Evolutionary conservation across 2,329 filamentous ascomycete genomes (phyloP), one percentile per base, ranked within the genome.

Genomic region (Teratosphaeria destructans): DNA sequence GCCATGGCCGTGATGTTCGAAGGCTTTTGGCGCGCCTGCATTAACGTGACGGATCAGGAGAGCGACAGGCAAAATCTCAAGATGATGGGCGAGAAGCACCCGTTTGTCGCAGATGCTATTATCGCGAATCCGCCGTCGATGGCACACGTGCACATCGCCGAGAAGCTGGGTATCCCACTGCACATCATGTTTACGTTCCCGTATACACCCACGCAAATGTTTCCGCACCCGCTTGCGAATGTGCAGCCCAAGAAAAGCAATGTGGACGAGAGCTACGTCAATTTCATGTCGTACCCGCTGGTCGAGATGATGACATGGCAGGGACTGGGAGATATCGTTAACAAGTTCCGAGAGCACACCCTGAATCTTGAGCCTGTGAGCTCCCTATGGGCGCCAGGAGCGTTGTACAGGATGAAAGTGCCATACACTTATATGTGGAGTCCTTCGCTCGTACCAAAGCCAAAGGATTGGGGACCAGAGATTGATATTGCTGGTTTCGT

Each of bases 71-170:
- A 77, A 12, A 88, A 86, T 65, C 67, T 82, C 34, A 85, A 83
- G 68, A 83, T 87, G 81, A 84, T 88, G 81, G 83, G 81, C 0
- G 72, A 79, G 6, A 84, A 80, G 63, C 70, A 78, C 16, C 81
- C 83, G 0, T 88, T 89, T 66, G 76, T 89, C 16, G 86, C 86
- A 0, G 85, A 94, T 69, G 86, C 84, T n/a, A 93, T 94, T 66
- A 93, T 94, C 61, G 88, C 89, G 0, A 94, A 94, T 64, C 89
- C 89, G 0, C 88, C 88, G 0, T 86, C 82, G 63, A 90, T 92
- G 71, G 87, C 86, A 0, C 88, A 91, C 68, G 78, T 91, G 0
- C 88, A 91, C 73, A 90, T 88, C 63, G 89, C 89, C 0, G 88
- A 94, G 72, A 84, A 87, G 29, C 72, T 94, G 27, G 88, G 88